Evolutionary conservation across 1,139 yeast species (phyloP), one percentile per base, ranked within the genome.

Genomic region (Hemisphaericaspora lyxosophila): DNA sequence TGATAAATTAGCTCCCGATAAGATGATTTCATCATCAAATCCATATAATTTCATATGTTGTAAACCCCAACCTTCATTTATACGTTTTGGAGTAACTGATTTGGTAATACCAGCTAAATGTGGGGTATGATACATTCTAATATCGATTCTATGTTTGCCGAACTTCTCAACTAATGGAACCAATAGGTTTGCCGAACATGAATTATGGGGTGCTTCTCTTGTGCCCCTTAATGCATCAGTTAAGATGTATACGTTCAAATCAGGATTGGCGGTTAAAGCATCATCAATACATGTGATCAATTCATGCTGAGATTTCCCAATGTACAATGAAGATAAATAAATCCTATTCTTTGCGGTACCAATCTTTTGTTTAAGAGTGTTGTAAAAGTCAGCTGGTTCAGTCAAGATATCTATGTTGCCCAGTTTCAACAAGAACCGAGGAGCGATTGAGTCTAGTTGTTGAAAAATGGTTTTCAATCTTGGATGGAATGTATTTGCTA

Each of bases 1-100:
- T 0, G 96, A 87, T 39, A 92, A 70, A 54, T 92, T 92, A 4
- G 98, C 98, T 3, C 98, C 99, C 15, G 88, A 79, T 33, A 94
- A 70, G 14, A 94, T 75, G 36, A 92, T 80, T 55, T 89, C 96
- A 52, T 89, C 81, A 59, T 92, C 99, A 54, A 89, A 82, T 2
- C 98, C 98, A 57, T 92, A 92, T 28, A 94, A 73, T 60, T 92
- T 92, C 98, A 92, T 94, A 58, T 92, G 99, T 61, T 92, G 99
- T 38, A 92, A 70, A 0, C 99, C 99, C 64, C 75, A 77, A 6
- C 95, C 92, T 64, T 92, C 99, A 58, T 90, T 89, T 45, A 90
- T 72, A 45, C 98, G 72, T 42, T 77, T 83, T 0, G 99, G 98
- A 4, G 89, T 72, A 35, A 86, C 40, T 14, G 65, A 53, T 53